phyloP scores from a whole-genome alignment of 1,284 basidiomycete genomes.

The Singerocomus rubriflavus region DNA sequence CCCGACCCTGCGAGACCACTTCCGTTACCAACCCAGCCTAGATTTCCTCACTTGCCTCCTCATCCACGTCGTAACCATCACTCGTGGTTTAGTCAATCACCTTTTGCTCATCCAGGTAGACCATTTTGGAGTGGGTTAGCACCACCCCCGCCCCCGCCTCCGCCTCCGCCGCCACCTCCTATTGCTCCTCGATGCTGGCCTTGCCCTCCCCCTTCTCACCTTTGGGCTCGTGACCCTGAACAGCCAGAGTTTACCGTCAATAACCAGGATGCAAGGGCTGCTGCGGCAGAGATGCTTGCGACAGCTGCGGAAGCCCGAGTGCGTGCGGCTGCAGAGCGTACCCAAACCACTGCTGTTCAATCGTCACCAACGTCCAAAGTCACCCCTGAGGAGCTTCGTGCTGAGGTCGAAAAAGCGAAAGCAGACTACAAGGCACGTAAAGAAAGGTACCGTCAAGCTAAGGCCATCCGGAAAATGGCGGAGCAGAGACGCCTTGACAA shows the following conservation, averaged over 20 bases:
- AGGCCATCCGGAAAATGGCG: conserved; percentile 46
- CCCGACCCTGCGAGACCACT: conserved; percentile 3
- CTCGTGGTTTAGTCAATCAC: conserved; percentile 24
- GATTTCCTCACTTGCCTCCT: conserved; percentile 10
- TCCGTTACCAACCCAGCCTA: conserved; percentile 2
- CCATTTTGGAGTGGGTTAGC: conserved; percentile 14
- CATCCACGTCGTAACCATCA: conserved; percentile 21
- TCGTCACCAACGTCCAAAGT: conserved; percentile 1
- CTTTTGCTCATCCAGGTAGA: conserved; percentile 4
- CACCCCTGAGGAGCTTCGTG: conserved; percentile 46
- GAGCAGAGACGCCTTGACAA: conserved; percentile 27
- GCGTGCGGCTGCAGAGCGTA: conserved; percentile 3
- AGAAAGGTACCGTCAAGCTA: conserved; percentile 59
- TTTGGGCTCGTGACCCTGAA: conserved; percentile 20
- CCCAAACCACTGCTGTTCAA: background rate
- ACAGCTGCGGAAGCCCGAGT: conserved; percentile 16
- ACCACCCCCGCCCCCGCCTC: conserved; percentile 1
- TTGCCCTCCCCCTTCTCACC: conserved; percentile 26
- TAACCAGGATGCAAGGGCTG: conserved; percentile 7
- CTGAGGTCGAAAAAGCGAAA: conserved; percentile 67
- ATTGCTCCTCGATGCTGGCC: conserved; percentile 19
- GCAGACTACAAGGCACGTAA: conserved; percentile 64
- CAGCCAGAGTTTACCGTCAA: background rate
- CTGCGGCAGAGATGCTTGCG: conserved; percentile 14
- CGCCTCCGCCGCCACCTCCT: conserved; percentile 13